Conservation (phyloP, 306 rosid genomes). For the Cucumis melo region DNA sequence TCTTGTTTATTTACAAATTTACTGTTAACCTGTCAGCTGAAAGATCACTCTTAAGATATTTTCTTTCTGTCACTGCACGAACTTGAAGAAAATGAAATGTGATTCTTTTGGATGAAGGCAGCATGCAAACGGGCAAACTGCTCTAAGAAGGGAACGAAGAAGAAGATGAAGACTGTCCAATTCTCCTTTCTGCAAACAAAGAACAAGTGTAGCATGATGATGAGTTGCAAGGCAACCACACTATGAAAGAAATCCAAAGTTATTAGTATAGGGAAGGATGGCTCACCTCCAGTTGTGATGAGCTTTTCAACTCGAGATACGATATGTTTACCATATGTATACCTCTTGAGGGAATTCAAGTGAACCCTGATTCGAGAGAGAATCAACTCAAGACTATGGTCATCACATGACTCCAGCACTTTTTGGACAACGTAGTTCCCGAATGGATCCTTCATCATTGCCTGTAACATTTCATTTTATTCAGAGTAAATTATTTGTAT, state of each 20-base stretch:
- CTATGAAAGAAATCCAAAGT: background rate
- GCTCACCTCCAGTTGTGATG: constrained; percentile 80
- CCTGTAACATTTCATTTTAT: constrained; percentile 35
- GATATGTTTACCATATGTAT: constrained; percentile 87
- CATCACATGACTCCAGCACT: constrained; percentile 90
- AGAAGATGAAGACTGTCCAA: constrained; percentile 65
- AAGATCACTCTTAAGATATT: constrained; percentile 17
- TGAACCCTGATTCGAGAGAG: constrained; percentile 95
- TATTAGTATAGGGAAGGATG: background rate
- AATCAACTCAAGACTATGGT: constrained; percentile 69
- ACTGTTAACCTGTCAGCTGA: constrained; percentile 10
- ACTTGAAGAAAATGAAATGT: constrained; percentile 21
- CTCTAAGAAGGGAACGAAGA: constrained; percentile 25
- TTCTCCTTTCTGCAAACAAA: constrained; percentile 74
- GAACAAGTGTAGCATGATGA: background rate
- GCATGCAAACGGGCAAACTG: constrained; percentile 11
- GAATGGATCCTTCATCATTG: constrained; percentile 97
- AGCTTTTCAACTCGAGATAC: constrained; percentile 96
- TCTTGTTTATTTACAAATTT: constrained; percentile 43
- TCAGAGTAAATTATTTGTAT: background rate
- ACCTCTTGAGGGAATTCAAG: constrained; percentile 76
- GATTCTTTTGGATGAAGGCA: constrained; percentile 19
- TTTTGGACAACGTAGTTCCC: constrained; percentile 95
- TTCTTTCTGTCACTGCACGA: constrained; percentile 66
- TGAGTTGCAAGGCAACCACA: background rate